phyloP scores from a whole-genome alignment of 306 rosid species.

The Hippophae rhamnoides region DNA sequence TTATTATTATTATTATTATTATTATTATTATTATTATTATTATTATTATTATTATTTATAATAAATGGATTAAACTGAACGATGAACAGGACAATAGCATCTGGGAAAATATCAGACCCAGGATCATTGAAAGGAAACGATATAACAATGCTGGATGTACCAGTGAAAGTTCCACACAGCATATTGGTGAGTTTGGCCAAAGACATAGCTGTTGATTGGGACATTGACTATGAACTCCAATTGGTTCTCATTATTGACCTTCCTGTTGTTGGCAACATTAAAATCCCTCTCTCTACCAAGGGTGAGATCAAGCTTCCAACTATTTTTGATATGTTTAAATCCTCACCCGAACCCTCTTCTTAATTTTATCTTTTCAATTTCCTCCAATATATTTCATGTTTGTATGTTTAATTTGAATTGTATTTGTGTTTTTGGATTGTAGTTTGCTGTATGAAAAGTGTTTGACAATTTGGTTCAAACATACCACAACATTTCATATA shows the following conservation, averaged over 20 bases:
- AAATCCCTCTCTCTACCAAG: constrained; percentile 60
- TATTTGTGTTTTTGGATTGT: too few relatives aligned
- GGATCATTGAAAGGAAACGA: constrained; percentile 59
- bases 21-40: too few relatives aligned
- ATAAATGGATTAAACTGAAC: too few relatives aligned
- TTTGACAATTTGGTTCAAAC: too few relatives aligned
- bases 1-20: too few relatives aligned
- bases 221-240: constrained; percentile 62
- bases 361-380: too few relatives aligned
- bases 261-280: constrained; percentile 60
- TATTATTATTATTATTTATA: too few relatives aligned
- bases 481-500: too few relatives aligned
- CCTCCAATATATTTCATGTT: too few relatives aligned
- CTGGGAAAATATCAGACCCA: constrained; percentile 74
- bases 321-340: constrained; percentile 30
- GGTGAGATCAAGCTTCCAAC: constrained; percentile 82
- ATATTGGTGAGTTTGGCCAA: constrained; percentile 51
- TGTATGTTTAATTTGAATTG: too few relatives aligned
- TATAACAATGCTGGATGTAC: constrained; percentile 48
- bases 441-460: too few relatives aligned
- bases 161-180: constrained; percentile 57
- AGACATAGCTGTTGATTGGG: constrained; percentile 82
- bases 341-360: too few relatives aligned
- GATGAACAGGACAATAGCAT: constrained; percentile 43
- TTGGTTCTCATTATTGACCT: constrained; percentile 56